These are phyloP conservation scores for Cladophialophora immunda DNA, from an alignment of 2,329 filamentous ascomycete species.

Conservation along the genomic window DNA sequence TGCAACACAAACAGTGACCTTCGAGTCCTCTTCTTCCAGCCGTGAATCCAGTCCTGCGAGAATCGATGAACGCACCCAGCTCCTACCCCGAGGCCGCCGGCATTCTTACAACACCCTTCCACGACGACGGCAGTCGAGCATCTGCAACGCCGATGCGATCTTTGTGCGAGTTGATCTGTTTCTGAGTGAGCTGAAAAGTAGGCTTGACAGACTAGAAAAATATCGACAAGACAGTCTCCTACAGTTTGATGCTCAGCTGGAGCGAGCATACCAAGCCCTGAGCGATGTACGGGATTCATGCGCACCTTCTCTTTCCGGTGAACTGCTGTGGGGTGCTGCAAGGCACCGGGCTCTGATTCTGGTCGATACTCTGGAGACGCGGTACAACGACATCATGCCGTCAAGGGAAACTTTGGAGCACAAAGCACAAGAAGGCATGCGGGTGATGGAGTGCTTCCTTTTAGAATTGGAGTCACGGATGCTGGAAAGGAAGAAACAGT, in stretches of 20 bases:
- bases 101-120: constrained; percentile 54
- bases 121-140: constrained; percentile 52
- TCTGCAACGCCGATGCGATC: constrained; percentile 56
- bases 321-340: constrained; percentile 81
- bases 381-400: constrained; percentile 85
- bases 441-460: constrained; percentile 84
- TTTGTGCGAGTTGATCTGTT: constrained; percentile 58
- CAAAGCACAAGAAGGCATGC: constrained; percentile 87
- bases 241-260: constrained; percentile 82
- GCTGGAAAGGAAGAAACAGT: constrained; percentile 78
- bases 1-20: constrained; percentile 31
- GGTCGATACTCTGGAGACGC: constrained; percentile 87
- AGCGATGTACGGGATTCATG: constrained; percentile 88
- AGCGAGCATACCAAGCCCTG: constrained; percentile 83
- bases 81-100: constrained; percentile 47
- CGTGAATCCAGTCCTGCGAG: constrained; percentile 29
- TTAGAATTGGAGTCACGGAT: constrained; percentile 84
- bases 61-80: constrained; percentile 27
- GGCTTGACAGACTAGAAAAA: constrained; percentile 86
- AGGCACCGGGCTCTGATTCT: constrained; percentile 84
- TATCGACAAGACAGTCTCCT: constrained; percentile 84
- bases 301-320: constrained; percentile 81
- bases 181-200: constrained; percentile 82
- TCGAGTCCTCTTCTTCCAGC: constrained; percentile 28
- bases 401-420: constrained; percentile 89